Percentiles rank a stretch among this genome's conserved stretches.
Evolutionary conservation across 768 basidiomycete genomes (phyloP).

Genomic region (Macrolepiota dolichaula): DNA sequence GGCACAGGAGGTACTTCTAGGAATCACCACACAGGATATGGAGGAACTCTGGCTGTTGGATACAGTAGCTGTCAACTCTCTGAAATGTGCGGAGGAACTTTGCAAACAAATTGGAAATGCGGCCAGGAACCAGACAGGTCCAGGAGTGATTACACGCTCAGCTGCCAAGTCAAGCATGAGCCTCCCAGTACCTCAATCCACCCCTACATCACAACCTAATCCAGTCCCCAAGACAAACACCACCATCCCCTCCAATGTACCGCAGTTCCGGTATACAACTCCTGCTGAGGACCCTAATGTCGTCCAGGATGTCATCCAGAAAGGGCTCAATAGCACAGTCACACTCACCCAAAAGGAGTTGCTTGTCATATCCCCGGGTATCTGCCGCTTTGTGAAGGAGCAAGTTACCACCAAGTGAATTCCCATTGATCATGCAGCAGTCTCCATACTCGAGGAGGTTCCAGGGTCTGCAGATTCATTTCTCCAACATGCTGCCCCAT

Average conservation of each 20-base stretch:
- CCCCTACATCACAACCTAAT: neutral
- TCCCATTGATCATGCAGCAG: neutral
- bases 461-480: neutral
- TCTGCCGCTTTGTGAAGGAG: slow-evolving; percentile 16
- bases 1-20: neutral
- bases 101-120: neutral
- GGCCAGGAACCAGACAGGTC: neutral
- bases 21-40: neutral
- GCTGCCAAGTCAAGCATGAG: neutral
- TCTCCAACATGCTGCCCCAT: neutral
- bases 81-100: neutral
- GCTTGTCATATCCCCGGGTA: slow-evolving; percentile 12
- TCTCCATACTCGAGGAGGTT: neutral
- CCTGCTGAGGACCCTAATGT: slow-evolving; percentile 14
- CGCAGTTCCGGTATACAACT: slow-evolving; percentile 14
- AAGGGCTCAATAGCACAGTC: slow-evolving; percentile 12
- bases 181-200: too few species aligned
- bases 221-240: neutral
- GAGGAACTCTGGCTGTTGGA: neutral
- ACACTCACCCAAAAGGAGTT: slow-evolving; percentile 16
- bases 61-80: neutral
- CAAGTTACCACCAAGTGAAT: slow-evolving; percentile 7
- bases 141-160: neutral
- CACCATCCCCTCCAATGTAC: neutral
- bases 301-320: slow-evolving; percentile 4